phyloP scores from a whole-genome alignment of 768 basidiomycete genomes.

The Pholiota conissans region DNA sequence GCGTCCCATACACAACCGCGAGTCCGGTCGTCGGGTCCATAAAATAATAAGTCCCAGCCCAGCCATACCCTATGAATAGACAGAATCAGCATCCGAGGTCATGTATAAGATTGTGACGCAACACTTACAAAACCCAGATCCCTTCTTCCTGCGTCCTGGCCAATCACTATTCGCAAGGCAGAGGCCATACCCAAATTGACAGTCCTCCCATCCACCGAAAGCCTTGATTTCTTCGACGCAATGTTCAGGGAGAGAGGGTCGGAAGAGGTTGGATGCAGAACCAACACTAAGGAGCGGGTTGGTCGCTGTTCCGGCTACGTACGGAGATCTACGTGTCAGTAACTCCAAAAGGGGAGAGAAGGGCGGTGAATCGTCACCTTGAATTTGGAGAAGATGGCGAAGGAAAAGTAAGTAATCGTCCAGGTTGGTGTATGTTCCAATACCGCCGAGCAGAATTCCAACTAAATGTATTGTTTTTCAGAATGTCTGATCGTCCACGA shows the following conservation, averaged over 20 bases:
- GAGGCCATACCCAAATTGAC: conserved; percentile 14
- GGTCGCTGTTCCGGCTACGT: conserved; percentile 12
- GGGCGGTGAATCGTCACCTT: too few relatives aligned
- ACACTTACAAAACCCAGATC: conserved; percentile 27
- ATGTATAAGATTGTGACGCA: too few relatives aligned
- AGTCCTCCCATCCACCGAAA: conserved; percentile 8
- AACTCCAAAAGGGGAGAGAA: too few relatives aligned
- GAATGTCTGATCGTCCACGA: too few relatives aligned
- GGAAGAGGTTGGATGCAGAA: conserved; percentile 19
- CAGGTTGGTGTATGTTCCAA: conserved; percentile 27
- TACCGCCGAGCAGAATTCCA: conserved; percentile 25
- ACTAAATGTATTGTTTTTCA: conserved; percentile 18
- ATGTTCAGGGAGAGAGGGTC: conserved; percentile 11
- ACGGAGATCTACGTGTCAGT: too few relatives aligned
- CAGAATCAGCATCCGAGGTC: neutral
- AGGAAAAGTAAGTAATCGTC: conserved; percentile 32
- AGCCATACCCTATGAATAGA: conserved; percentile 29
- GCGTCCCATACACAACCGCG: conserved; percentile 34
- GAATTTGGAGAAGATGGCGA: conserved; percentile 30
- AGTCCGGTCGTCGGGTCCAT: conserved; percentile 36
- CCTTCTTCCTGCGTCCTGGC: conserved; percentile 25
- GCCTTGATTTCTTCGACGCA: neutral
- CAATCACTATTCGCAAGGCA: conserved; percentile 25
- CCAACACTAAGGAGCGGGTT: conserved; percentile 19
- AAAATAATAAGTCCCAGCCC: conserved; percentile 34